phyloP scores from a whole-genome alignment of 768 basidiomycete genomes.

The Phlebiopsis gigantea region DNA sequence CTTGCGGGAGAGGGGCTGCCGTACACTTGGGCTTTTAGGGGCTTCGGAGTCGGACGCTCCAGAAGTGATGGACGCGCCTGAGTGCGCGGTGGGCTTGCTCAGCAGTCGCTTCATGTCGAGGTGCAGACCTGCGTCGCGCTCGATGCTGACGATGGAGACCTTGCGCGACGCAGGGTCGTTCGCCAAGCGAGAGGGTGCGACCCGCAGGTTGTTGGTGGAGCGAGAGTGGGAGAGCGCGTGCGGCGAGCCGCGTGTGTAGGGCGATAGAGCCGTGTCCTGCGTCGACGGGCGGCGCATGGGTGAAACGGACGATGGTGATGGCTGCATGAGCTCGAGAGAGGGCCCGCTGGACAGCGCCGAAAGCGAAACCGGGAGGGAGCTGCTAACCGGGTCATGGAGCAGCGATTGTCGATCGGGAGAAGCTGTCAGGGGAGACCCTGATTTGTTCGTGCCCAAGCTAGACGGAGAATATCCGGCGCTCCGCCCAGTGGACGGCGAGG shows the following conservation, averaged over 20 bases:
- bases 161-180: constrained; percentile 15
- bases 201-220: constrained; percentile 7
- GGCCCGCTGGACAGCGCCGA: constrained; percentile 4
- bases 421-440: constrained; percentile 2
- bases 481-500: constrained; percentile 5
- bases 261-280: neutral
- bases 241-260: neutral
- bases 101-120: constrained; percentile 27
- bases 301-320: neutral
- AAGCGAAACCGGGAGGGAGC: constrained; percentile 8
- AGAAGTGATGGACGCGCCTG: constrained; percentile 20
- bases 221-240: neutral
- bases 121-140: constrained; percentile 21
- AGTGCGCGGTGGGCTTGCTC: constrained; percentile 24
- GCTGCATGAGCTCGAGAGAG: neutral
- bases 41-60: constrained; percentile 22
- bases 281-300: constrained; percentile 3
- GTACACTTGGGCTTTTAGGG: constrained; percentile 12
- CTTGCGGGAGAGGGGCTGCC: neutral
- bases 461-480: constrained; percentile 1
- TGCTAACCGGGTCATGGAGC: constrained; percentile 1
- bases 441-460: constrained; percentile 4
- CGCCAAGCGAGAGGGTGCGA: neutral
- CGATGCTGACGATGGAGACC: constrained; percentile 17
- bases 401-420: constrained; percentile 6